A percentile compares a stretch with the other conserved stretches of the same genome.
Evolutionary conservation across 768 basidiomycete species (phyloP).

Genomic region (Sporobolomyces phaffii): DNA sequence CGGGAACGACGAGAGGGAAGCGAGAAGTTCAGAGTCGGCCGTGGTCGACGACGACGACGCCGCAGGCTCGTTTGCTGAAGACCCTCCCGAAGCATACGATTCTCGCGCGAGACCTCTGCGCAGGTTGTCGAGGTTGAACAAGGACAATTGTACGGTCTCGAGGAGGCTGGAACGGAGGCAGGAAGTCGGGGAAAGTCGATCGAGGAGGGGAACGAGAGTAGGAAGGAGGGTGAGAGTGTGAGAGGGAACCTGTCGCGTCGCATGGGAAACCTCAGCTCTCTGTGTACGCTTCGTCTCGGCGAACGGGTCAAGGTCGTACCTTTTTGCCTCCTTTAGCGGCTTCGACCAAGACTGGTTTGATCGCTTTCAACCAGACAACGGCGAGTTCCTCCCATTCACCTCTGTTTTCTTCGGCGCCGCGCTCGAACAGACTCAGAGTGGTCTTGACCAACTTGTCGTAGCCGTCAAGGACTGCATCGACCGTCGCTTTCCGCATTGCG

Average conservation of each 20-base stretch:
- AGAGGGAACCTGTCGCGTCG: constrained; percentile 18
- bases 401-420: not conserved
- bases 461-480: constrained; percentile 27
- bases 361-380: constrained; percentile 20
- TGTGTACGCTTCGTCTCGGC: not conserved
- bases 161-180: constrained; percentile 14
- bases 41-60: not conserved
- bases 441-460: constrained; percentile 27
- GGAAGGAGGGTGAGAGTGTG: constrained; percentile 32
- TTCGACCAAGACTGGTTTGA: constrained; percentile 8
- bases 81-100: constrained; percentile 16
- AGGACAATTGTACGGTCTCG: constrained; percentile 19
- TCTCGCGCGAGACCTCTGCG: constrained; percentile 35
- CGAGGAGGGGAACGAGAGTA: constrained; percentile 25
- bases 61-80: not conserved
- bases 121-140: constrained; percentile 40
- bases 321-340: constrained; percentile 34
- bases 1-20: constrained; percentile 5
- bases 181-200: not conserved
- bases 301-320: constrained; percentile 2
- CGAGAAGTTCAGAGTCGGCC: constrained; percentile 27
- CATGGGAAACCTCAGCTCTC: not conserved
- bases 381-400: constrained; percentile 17
- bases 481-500: constrained; percentile 28
- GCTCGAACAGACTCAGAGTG: not conserved